Conservation (phyloP, 2,329 filamentous ascomycete genomes). For the Colletotrichum paranaense region DNA sequence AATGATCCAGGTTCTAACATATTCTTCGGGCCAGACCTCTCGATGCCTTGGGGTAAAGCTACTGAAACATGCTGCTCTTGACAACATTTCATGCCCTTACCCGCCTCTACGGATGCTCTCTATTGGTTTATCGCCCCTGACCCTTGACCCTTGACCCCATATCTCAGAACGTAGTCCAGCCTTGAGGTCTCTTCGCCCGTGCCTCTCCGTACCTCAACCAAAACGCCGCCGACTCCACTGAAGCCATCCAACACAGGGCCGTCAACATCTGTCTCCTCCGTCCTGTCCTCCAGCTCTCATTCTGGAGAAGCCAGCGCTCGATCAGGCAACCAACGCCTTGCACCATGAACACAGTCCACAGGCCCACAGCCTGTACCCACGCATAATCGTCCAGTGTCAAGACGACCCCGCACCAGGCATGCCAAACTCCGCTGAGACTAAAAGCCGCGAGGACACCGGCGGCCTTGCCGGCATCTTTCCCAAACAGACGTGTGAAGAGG, state of each 20-base stretch:
- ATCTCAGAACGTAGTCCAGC: neutral
- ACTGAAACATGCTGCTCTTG: too few species aligned
- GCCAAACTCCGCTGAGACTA: neutral
- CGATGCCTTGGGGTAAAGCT: too few species aligned
- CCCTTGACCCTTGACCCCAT: neutral
- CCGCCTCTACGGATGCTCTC: neutral
- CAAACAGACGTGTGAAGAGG: neutral
- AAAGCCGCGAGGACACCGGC: neutral
- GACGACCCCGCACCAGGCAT: neutral
- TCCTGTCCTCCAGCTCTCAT: neutral
- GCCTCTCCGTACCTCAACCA: neutral
- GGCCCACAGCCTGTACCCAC: neutral
- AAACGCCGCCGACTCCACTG: neutral
- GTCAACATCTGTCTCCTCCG: neutral
- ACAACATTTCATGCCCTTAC: neutral
- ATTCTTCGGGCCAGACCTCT: neutral
- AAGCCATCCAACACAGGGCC: neutral
- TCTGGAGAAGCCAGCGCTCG: neutral
- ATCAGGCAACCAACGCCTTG: neutral
- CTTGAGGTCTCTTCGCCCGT: neutral
- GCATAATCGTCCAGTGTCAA: neutral
- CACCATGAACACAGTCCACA: neutral
- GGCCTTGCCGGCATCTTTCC: neutral
- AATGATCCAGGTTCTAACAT: neutral
- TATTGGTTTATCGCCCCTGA: neutral